Evolutionary conservation across 1,284 basidiomycete genomes (phyloP), one percentile per base, ranked within the genome.

Genomic region (Boletus semigastroideus): DNA sequence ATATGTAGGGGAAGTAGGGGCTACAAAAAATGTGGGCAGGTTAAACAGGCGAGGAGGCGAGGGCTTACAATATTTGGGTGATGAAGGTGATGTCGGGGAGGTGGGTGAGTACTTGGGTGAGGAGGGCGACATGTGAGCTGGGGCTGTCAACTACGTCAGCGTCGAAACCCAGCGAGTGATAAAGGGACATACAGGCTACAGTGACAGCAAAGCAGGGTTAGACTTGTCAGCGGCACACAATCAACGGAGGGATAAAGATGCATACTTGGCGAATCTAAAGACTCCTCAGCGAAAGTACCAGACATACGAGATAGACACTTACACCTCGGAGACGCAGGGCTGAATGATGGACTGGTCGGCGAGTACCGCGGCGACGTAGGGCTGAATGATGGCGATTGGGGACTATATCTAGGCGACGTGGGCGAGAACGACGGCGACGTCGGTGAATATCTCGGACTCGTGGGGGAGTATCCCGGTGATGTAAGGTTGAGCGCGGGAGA

Each of bases 391-490:
- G 92, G 91, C 0, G 89, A 91, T 62, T 84, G 84, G 2, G 88
- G 87, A 58, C 86, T 90, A 69, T 92, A 92, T 17, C 86, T 79
- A 13, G 89, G 90, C 11, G 86, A 90, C 1, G 92, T 90, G 0
- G 92, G 92, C 4, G 89, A 92, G 77, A 92, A 94, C 14, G 87
- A 87, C 1, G 90, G 91, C 1, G 87, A 91, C 0, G 90, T 90
- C 0, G 90, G 90, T 2, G 89, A 91, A 70, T 92, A 94, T 22
- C 84, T 78, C 27, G 92, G 92, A 59, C 90, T 93, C 2, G 92
- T 92, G 1, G 93, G 93, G 3, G 92, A 94, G 66, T 92, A 94
- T 16, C 84, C 84, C 5, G 90, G 91, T 12, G 88, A 90, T 2
- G 90, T 91, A 31, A 88, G 77, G 58, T 88, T 87, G 55, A 92